phyloP scores from a whole-genome alignment of 73 alveolate species.

The Paramecium bursaria region DNA sequence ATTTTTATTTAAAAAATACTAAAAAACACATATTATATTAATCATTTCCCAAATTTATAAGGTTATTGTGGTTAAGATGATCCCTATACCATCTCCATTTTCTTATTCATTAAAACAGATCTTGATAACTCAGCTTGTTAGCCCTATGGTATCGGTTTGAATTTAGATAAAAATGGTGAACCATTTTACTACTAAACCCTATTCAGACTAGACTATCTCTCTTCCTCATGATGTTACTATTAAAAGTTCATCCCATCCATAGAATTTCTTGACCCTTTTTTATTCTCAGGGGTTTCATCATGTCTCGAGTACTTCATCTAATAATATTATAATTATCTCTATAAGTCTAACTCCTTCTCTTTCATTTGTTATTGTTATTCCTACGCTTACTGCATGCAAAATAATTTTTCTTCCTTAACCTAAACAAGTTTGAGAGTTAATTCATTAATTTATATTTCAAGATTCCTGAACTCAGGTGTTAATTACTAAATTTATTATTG shows the following conservation, averaged over 20 bases:
- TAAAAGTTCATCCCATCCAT: too few species aligned
- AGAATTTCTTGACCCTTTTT: too few species aligned
- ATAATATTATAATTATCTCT: background rate
- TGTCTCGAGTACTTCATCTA: too few species aligned
- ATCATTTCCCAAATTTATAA: slow-evolving; percentile 52
- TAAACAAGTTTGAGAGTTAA: slow-evolving; percentile 26
- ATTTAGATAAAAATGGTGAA: slow-evolving; percentile 16
- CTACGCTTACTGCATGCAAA: slow-evolving; percentile 29
- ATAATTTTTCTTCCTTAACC: slow-evolving; percentile 36
- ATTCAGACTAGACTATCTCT: background rate
- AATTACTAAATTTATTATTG: background rate
- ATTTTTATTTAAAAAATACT: too few species aligned
- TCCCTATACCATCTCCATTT: slow-evolving; percentile 38
- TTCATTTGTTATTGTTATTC: background rate
- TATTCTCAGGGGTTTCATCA: too few species aligned
- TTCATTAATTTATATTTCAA: slow-evolving; percentile 45
- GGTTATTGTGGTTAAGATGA: slow-evolving; percentile 22
- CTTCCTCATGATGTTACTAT: background rate
- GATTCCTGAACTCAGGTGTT: background rate
- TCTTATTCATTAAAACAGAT: background rate
- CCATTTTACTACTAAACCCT: background rate
- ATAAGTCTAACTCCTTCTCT: slow-evolving; percentile 21
- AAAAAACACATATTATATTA: too few species aligned
- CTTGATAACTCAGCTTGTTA: background rate
- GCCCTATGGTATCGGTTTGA: background rate